Base-by-base conservation (phyloP, 2,329 filamentous ascomycete genomes). In the Claviceps sp. region DNA sequence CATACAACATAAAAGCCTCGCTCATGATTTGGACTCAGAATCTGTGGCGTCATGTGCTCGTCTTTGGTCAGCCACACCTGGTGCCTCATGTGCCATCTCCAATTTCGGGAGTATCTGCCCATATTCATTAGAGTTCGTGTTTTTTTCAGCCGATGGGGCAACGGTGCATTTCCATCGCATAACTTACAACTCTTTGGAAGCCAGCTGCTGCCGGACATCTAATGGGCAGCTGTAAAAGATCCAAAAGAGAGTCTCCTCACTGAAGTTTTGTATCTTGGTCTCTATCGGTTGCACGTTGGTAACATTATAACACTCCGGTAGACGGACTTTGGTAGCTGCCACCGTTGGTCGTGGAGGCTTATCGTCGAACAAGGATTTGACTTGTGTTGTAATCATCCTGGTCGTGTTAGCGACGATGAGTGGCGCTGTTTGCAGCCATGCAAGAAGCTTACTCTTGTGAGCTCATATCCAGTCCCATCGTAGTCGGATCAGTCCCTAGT, bases 21-120 rank as follows among this genome's bases (percentile, higher is more conserved):
- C 65, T 85, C 81, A 48, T 80, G 76, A 50, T 70, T 76, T 13
- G 73, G 73, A 50, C 77, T 77, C 45, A 84, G 64, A 16, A 75
- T 71, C 54, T 81, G 78, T 34, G 81, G 81, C 45, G 77, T 74
- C 78, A 84, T 80, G 57, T 79, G 69, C 52, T 84, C 80, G 59
- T 84, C 81, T 64, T 84, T 84, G 5, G 81, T 84, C 48, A 85
- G 66, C 81, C 81, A 85, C 24, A 83, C 65, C 57, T 80, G 78
- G 24, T 81, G 66, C 63, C 81, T 81, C 69, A 83, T 83, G 63
- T 85, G 81, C 76, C 81, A 85, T 55, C 81, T 71, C 81, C 81
- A 85, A 63, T 82, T 82, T 19, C 81, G 75, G 54, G 74, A 75
- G 59, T 80, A 78, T 44, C 80, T 84, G 53, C 8, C n/a, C 22